Evolutionary conservation across 2,329 filamentous ascomycete genomes (phyloP), one percentile per base, ranked within the genome.

Genomic region (Xylaria sp.): DNA sequence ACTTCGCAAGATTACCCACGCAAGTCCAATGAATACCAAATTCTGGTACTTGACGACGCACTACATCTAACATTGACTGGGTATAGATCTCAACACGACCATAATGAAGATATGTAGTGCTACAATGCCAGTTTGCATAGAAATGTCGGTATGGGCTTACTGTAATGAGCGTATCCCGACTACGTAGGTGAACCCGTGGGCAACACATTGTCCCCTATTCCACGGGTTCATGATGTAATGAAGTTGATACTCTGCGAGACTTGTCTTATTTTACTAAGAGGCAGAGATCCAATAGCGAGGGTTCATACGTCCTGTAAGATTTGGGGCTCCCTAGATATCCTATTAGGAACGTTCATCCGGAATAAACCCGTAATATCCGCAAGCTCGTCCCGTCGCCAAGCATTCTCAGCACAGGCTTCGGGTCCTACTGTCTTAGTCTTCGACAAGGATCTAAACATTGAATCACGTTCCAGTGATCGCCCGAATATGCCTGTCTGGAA

Each of bases 401-500:
- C 56, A 6, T 61, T 57, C 38, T 38, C 48, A 63, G 56, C 33
- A 44, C 56, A 63, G 53, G 60, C 61, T 57, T 66, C 60, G 60
- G 66, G 63, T 66, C 66, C 54, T 58, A 2, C 70, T 72, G 67
- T 69, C 72, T 71, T 67, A 73, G 72, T 74, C 66, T 20, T 67
- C 68, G 69, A 72, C 72, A 74, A 74, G 74, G 72, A 67, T 74
- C 69, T 70, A 65, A 75, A 76, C 75, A 74, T 75, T 72, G 61
- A 74, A 70, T 71, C 71, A 71, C 74, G 75, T 75, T 76, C 77
- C 77, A 76, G 77, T 78, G 77, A 79, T 78, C 74, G 72, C 70
- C 69, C 64, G 59, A 74, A 70, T 70, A 77, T 77, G 75, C 74
- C 71, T 73, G 75, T 76, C 70, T 71, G 72, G 66, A 72, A 68